phyloP scores from a whole-genome alignment of 768 basidiomycete species.

The Lentinus brumalis region DNA sequence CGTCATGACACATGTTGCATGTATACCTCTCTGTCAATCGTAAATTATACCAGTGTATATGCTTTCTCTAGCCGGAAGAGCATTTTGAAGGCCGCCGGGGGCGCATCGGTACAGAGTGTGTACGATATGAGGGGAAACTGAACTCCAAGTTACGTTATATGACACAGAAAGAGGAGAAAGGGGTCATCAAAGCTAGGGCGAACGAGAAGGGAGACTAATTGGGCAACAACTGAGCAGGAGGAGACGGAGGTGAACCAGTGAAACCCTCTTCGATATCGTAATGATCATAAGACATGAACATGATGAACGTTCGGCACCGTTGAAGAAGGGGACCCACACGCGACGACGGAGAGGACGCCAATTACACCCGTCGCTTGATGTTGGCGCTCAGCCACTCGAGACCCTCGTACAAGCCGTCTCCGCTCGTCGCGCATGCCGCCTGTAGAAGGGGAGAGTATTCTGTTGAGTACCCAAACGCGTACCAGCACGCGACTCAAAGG shows the following conservation, averaged over 20 bases:
- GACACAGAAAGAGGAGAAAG: slow-evolving; percentile 22
- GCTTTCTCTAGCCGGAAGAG: slow-evolving; percentile 27
- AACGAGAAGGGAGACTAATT: slow-evolving; percentile 13
- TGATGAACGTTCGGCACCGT: slow-evolving; percentile 36
- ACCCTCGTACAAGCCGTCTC: slow-evolving; percentile 98
- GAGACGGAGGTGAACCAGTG: slow-evolving; percentile 14
- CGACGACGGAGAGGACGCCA: slow-evolving; percentile 46
- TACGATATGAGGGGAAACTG: slow-evolving; percentile 21
- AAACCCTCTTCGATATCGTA: slow-evolving; percentile 36
- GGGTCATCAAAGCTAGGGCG: slow-evolving; percentile 5
- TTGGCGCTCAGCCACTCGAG: slow-evolving; percentile 95
- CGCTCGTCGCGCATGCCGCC: slow-evolving; percentile 98
- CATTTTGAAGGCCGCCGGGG: slow-evolving; percentile 27
- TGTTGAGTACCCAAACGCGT: background rate
- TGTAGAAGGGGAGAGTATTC: slow-evolving; percentile 33
- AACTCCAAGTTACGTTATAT: slow-evolving; percentile 28
- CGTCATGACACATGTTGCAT: background rate
- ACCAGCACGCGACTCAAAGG: slow-evolving; percentile 6
- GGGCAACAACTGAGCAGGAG: slow-evolving; percentile 19
- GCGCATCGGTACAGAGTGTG: slow-evolving; percentile 18
- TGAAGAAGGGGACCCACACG: slow-evolving; percentile 45
- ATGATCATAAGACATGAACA: slow-evolving; percentile 57
- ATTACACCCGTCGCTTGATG: slow-evolving; percentile 82
- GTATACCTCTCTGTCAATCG: background rate
- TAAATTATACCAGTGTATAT: slow-evolving; percentile 29